phyloP scores from a whole-genome alignment of 345 rosid species.

The Sapria himalayana region DNA sequence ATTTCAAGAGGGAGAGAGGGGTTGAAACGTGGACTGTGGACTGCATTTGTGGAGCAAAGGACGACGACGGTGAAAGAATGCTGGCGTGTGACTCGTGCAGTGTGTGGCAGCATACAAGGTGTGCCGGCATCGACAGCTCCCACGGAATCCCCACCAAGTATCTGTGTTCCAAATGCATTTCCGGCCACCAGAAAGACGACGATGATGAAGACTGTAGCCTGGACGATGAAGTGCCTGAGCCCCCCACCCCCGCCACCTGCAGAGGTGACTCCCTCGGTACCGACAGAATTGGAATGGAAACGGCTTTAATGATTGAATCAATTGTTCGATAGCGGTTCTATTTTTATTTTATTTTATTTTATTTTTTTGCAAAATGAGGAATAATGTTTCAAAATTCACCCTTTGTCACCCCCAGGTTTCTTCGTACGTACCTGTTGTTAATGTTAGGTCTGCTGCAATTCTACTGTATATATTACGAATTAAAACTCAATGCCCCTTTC shows the following conservation, averaged over 20 bases:
- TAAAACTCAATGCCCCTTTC: too few species aligned
- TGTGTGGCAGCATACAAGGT: slow-evolving; percentile 61
- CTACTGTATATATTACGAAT: too few species aligned
- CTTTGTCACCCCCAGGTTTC: too few species aligned
- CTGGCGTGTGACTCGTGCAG: slow-evolving; percentile 47
- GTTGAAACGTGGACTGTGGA: slow-evolving; percentile 45
- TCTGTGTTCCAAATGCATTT: slow-evolving; percentile 20
- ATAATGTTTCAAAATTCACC: too few species aligned
- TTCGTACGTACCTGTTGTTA: too few species aligned
- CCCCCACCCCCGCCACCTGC: slow-evolving; percentile 1
- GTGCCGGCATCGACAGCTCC: slow-evolving; percentile 38
- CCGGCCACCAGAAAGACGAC: neutral
- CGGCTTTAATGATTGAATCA: too few species aligned
- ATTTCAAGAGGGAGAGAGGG: slow-evolving; percentile 46
- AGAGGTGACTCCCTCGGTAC: neutral
- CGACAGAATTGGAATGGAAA: neutral
- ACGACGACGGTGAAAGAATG: slow-evolving; percentile 68
- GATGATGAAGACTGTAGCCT: neutral
- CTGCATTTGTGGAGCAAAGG: slow-evolving; percentile 47
- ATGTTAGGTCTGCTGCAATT: too few species aligned
- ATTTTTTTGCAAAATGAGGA: too few species aligned
- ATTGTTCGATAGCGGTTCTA: too few species aligned
- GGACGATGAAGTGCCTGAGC: neutral
- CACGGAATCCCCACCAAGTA: slow-evolving; percentile 24
- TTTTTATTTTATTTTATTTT: too few species aligned